Percentiles rank a stretch among this genome's conserved stretches.
Evolutionary conservation across 805 yeast species (phyloP).

Genomic region (Jamesozyma jinghongensis): DNA sequence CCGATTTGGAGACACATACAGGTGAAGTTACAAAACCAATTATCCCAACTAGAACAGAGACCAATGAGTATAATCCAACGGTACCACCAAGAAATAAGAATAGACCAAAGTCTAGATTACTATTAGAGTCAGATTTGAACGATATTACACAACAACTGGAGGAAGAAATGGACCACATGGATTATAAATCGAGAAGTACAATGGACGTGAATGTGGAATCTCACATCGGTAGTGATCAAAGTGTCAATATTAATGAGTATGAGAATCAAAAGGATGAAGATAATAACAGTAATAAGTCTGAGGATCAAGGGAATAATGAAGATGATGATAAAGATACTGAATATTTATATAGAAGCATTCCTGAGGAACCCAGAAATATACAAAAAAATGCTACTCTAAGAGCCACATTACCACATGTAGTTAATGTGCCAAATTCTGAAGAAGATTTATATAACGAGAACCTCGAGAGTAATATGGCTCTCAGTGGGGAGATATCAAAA

Average conservation of each 20-base stretch:
- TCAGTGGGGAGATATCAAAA: neutral
- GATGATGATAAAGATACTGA: neutral
- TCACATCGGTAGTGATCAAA: neutral
- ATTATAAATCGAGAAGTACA: neutral
- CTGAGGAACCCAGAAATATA: neutral
- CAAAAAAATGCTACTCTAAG: neutral
- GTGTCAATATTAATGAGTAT: neutral
- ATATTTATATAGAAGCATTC: neutral
- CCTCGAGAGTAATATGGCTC: neutral
- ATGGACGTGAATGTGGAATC: neutral
- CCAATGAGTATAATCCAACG: conserved; percentile 21
- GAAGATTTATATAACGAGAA: conserved; percentile 1
- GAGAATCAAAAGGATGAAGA: too few relatives aligned
- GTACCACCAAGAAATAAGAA: conserved; percentile 28
- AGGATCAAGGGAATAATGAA: neutral
- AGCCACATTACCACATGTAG: conserved; percentile 1
- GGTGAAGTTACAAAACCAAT: conserved; percentile 10
- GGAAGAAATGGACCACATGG: neutral
- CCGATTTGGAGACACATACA: conserved; percentile 17
- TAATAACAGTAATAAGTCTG: too few relatives aligned
- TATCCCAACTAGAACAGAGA: conserved; percentile 18
- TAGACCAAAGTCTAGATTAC: conserved; percentile 25
- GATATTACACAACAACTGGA: conserved; percentile 4
- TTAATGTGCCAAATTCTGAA: neutral
- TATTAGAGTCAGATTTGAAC: conserved; percentile 7